Evolutionary conservation across 345 rosid species (phyloP).

Genomic region (Gynandropsis gynandra): DNA sequence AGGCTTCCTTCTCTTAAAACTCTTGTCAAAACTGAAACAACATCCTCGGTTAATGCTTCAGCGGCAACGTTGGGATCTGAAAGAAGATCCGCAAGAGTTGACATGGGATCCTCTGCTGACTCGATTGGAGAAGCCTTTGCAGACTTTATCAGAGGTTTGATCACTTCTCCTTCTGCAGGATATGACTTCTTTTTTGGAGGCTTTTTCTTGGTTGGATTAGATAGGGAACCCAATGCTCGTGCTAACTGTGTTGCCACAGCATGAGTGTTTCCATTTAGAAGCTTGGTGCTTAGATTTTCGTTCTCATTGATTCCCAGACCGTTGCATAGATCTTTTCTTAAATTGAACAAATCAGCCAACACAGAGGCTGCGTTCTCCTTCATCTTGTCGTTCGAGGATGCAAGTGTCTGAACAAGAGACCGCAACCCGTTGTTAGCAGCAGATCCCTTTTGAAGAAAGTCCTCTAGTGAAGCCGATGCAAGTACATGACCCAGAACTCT

Average conservation of each 20-base stretch:
- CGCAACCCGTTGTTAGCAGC: constrained; percentile 82
- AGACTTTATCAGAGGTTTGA: constrained; percentile 65
- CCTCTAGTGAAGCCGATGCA: constrained; percentile 49
- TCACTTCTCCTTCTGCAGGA: constrained; percentile 54
- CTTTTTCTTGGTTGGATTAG: constrained; percentile 59
- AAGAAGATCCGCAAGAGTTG: constrained; percentile 73
- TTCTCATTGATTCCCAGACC: constrained; percentile 72
- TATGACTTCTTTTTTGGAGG: constrained; percentile 42
- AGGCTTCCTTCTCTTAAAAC: constrained; percentile 70
- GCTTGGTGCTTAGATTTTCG: constrained; percentile 63
- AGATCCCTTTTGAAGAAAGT: constrained; percentile 58
- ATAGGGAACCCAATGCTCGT: constrained; percentile 65
- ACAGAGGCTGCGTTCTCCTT: constrained; percentile 79
- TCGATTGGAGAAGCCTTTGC: constrained; percentile 64
- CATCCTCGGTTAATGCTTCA: constrained; percentile 73
- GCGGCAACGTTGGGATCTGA: constrained; percentile 69
- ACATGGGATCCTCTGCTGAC: constrained; percentile 72
- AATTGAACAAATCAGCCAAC: constrained; percentile 67
- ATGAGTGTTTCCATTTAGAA: constrained; percentile 61
- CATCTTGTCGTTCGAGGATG: constrained; percentile 64
- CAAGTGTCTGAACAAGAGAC: constrained; percentile 67
- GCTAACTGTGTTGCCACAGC: constrained; percentile 77
- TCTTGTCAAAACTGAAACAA: constrained; percentile 70
- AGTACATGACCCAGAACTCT: constrained; percentile 82
- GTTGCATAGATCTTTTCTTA: constrained; percentile 70